Evolutionary conservation across 1,284 basidiomycete genomes (phyloP), one percentile per base, ranked within the genome.

Genomic region (Ceratobasidium theobromae): DNA sequence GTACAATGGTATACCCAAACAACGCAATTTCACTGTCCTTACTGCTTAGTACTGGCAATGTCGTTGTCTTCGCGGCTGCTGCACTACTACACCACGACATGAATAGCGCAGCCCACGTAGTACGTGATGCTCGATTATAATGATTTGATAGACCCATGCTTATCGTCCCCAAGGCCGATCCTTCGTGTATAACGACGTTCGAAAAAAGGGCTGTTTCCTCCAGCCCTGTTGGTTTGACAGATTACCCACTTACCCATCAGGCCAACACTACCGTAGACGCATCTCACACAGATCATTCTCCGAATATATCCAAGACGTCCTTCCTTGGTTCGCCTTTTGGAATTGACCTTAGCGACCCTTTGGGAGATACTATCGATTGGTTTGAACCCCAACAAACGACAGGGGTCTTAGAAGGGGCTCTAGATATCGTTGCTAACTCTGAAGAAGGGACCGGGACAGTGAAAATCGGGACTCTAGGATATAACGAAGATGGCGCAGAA

Each of bases 261-360:
- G n/a, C n/a, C n/a, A n/a, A n/a, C n/a, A 60, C 57, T 21, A 60
- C 57, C 21, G 33, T 48, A 45, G 57, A 60, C 8, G 45, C 46
- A 38, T 49, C 57, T 27, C 45, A 28, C 21, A 32, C 38, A n/a
- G 1, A 35, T 33, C 32, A 25, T 14, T 48, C 49, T 32, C 14
- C 28, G 38, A 32, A 23, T 12, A 18, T 48, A 43, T 38, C 18
- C 5, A 4, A 21, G n/a, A n/a, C n/a, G n/a, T n/a, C n/a, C n/a
- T n/a, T 35, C 14, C n/a, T 23, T 40, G 9, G 32, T 18, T 48
- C 45, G 6, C 23, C 45, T 8, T 4, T 32, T 21, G 40, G 48
- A 21, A 38, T 25, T 11, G n/a, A 35, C 21, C 14, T 27, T 30
- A 12, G 14, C 54, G n/a, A 21, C 11, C 32, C 40, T 14, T 23